Conservation (phyloP, 2,329 filamentous ascomycete genomes). For the Phyllosticta paracitricarpa region DNA sequence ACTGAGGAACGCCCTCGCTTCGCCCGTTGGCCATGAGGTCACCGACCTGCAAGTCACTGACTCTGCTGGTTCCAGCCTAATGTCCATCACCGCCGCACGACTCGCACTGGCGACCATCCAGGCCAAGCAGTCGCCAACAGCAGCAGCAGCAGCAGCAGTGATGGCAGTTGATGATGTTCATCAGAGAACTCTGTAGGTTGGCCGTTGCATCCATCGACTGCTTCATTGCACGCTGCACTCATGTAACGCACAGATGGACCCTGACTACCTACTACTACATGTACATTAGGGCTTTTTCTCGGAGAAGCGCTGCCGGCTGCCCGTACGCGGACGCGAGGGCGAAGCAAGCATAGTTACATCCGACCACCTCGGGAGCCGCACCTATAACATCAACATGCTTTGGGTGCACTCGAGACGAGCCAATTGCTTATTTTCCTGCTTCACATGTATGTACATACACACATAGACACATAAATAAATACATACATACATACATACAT, state of each 20-base stretch:
- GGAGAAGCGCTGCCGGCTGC: neutral
- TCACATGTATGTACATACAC: too few relatives aligned
- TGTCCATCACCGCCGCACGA: neutral
- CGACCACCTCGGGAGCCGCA: neutral
- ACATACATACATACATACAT: too few relatives aligned
- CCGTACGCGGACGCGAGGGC: neutral
- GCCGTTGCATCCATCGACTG: neutral
- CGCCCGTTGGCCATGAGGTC: neutral
- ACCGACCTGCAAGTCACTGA: slow-evolving; percentile 1
- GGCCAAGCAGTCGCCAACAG: neutral
- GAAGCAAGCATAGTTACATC: neutral
- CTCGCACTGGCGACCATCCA: neutral
- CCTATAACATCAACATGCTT: neutral
- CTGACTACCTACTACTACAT: neutral
- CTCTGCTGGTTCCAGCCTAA: neutral
- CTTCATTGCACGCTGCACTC: neutral
- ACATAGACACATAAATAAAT: too few relatives aligned
- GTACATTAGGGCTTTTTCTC: neutral
- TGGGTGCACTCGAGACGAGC: neutral
- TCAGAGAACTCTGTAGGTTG: neutral
- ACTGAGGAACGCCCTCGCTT: slow-evolving; percentile 1
- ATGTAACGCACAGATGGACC: neutral
- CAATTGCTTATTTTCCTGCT: too few relatives aligned
- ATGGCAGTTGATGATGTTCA: neutral
- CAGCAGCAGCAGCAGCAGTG: neutral